Percentiles rank a stretch among this genome's conserved stretches.
Evolutionary conservation across 2,329 filamentous ascomycete species (phyloP).

Genomic region (Hyphodiscus sp.): DNA sequence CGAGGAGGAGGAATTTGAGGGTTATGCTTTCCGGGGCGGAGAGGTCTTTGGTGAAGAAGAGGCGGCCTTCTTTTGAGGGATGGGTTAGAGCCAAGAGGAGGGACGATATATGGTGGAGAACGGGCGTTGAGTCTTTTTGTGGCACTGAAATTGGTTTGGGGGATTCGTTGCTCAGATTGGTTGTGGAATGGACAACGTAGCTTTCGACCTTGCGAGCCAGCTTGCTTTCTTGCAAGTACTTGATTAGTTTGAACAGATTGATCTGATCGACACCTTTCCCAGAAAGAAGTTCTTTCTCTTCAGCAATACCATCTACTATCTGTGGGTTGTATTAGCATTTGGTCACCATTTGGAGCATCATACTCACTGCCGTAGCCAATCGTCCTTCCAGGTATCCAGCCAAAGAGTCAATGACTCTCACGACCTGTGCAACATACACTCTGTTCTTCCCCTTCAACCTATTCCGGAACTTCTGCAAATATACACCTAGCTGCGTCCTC

Average conservation of each 20-base stretch:
- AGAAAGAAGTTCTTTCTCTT: conserved; percentile 65
- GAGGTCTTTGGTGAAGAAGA: conserved; percentile 51
- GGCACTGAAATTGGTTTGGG: conserved; percentile 7
- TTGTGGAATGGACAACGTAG: conserved; percentile 56
- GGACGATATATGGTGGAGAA: conserved; percentile 49
- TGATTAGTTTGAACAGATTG: conserved; percentile 81
- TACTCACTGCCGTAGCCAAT: conserved; percentile 40
- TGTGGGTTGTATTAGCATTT: conserved; percentile 18
- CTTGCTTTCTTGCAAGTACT: conserved; percentile 87
- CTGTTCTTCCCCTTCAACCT: conserved; percentile 85
- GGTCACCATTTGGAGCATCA: not conserved
- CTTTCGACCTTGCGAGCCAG: conserved; percentile 91
- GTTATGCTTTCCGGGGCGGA: conserved; percentile 41
- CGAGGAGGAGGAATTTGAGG: conserved; percentile 81
- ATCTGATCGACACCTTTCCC: conserved; percentile 91
- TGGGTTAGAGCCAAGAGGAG: conserved; percentile 83
- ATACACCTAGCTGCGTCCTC: conserved; percentile 69
- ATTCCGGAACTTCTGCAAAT: conserved; percentile 83
- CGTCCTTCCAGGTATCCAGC: conserved; percentile 58
- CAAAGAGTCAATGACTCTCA: conserved; percentile 75
- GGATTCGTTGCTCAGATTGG: conserved; percentile 21
- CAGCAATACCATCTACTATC: conserved; percentile 58
- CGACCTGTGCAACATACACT: conserved; percentile 82
- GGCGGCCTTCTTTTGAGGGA: conserved; percentile 62
- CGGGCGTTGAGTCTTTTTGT: conserved; percentile 19